Evolutionary conservation across 306 rosid genomes (phyloP), one percentile per base, ranked within the genome.

Genomic region (Castanopsis chinensis): DNA sequence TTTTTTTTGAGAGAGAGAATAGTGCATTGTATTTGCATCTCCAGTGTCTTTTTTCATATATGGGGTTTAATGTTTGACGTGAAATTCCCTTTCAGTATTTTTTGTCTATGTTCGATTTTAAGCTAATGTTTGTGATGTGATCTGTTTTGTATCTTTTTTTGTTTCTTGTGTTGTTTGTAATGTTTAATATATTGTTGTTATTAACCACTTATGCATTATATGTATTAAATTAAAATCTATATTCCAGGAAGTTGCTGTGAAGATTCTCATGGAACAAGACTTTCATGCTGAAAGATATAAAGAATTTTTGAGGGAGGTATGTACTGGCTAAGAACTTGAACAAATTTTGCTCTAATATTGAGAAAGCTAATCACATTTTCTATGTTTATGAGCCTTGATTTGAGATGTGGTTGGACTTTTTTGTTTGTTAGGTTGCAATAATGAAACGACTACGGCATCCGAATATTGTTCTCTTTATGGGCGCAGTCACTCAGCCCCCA

Each of bases 231-330:
- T 69, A 71, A 43, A 54, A 75, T 57, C 76, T 79, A 67, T 68
- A 63, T 87, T 73, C 23, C 84, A 96, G 99, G 99, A 96, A 52
- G 99, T 96, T 76, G 99, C 99, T 76, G 99, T 96, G 83, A 96
- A 96, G 87, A 91, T 96, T 85, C 92, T 96, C 78, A 91, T 94
- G 92, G 99, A 96, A 81, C 99, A 96, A 88, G 99, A 93, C 75
- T 93, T 91, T 72, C 96, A 85, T 87, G 94, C 92, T 5, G 99
- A 96, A 82, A 91, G 89, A 75, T 87, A 90, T 82, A 90, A 88
- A 78, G 99, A 96, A 87, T 96, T 93, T 78, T 72, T 96, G 78
- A 88, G 99, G 88, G 99, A 96, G 99, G 99, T 96, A 85, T 68
- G 71, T 63, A 28, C 28, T 56, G 52, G 71, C 61, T 33, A 74